Percentiles rank a stretch among this genome's conserved stretches.
phyloP scores from a whole-genome alignment of 257 asterid genomes.

The Paraleonurus japonicus region DNA sequence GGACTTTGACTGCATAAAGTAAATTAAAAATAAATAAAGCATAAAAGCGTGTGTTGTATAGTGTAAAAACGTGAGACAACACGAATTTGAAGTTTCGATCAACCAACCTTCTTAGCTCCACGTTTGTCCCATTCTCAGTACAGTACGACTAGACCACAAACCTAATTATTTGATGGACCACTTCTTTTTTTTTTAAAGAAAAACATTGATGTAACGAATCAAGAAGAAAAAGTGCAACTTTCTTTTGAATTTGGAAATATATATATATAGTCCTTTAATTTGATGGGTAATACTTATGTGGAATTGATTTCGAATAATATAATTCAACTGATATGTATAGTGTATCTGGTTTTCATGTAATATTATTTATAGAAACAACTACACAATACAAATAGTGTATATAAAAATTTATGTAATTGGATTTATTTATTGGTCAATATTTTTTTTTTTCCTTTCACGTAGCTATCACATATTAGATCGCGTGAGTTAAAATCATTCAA shows the following conservation, averaged over 20 bases:
- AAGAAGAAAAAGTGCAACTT: conserved; percentile 17
- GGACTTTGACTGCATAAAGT: conserved; percentile 22
- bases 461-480: conserved; percentile 22
- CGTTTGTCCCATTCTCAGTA: conserved; percentile 38
- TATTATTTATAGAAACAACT: too few species aligned
- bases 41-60: conserved; percentile 7
- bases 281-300: too few species aligned
- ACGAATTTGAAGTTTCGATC: conserved; percentile 34
- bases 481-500: conserved; percentile 7
- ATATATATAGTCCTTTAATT: not conserved
- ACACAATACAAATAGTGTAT: too few species aligned
- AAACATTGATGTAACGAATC: conserved; percentile 7
- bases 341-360: too few species aligned
- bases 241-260: conserved; percentile 17
- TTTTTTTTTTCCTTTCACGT: not conserved
- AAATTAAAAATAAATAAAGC: conserved; percentile 3
- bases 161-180: conserved; percentile 27
- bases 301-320: too few species aligned
- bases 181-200: not conserved
- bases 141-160: conserved; percentile 24
- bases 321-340: too few species aligned
- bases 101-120: conserved; percentile 34
- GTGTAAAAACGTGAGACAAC: conserved; percentile 35
- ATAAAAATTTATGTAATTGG: too few species aligned
- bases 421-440: not conserved